These are phyloP conservation scores for Termitomyces sp. DNA, from an alignment of 768 basidiomycete species.

Conservation along the genomic window DNA sequence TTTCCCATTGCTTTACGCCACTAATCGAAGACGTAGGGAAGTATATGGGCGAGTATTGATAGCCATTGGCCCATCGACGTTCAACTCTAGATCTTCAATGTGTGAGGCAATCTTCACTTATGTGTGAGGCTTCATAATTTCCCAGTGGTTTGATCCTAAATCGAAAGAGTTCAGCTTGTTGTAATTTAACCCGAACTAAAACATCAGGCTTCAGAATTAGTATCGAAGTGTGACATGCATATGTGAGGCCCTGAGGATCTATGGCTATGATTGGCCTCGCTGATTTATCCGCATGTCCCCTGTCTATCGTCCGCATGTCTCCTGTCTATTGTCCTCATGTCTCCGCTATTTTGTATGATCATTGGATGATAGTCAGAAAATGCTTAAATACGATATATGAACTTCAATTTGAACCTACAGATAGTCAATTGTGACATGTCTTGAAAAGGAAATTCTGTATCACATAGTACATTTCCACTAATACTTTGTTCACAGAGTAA, in stretches of 20 bases:
- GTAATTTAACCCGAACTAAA: not conserved
- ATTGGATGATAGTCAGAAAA: not conserved
- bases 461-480: no score
- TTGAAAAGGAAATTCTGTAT: not conserved
- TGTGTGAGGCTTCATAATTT: not conserved
- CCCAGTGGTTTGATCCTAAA: no score
- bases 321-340: not conserved
- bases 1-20: conserved; percentile 6
- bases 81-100: not conserved
- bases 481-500: not conserved
- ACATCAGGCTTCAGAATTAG: no score
- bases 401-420: no score
- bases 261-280: not conserved
- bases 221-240: not conserved
- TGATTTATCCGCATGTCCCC: no score
- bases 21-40: conserved; percentile 17
- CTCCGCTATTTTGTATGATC: not conserved
- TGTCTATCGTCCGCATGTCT: no score
- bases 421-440: no score
- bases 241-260: not conserved
- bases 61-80: not conserved
- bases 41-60: conserved; percentile 1
- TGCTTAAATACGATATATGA: no score
- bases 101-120: not conserved
- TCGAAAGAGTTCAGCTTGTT: not conserved